Base-by-base conservation (phyloP, 306 rosid genomes). In the Lablab purpureus region DNA sequence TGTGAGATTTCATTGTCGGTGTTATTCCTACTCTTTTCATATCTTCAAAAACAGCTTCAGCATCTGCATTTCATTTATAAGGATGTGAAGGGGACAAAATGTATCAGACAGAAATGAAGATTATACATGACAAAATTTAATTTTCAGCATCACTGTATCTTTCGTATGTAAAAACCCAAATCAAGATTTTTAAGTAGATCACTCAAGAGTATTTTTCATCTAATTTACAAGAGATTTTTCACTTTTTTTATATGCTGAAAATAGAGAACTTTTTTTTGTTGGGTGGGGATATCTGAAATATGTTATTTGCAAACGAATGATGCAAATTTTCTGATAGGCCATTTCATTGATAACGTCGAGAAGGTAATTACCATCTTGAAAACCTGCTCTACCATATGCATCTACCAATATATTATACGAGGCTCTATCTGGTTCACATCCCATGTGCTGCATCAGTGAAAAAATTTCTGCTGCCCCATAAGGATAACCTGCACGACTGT, bases 361-460 rank as follows among this genome's bases (percentile, higher is more conserved):
- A 1, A 66, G 86, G 62, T 71, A 27, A 52, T 46, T 89, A 95
- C 99, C 99, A 51, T 88, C 89, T 51, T 87, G 96, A 74, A 93
- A 87, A 68, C 99, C 97, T 76, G 94, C 98, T 85, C 85, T 88
- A 60, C 99, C 99, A 64, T 93, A 95, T 56, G 99, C 98, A 87
- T 92, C 99, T 73, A 95, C 99, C 88, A 93, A 80, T 88, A 95
- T 95, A 71, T 91, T 95, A 80, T 91, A 90, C 56, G 96, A 92
- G 30, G 98, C 99, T 86, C 94, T 88, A 89, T 95, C 96, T 45
- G 99, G 97, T 89, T 95, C 99, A 89, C 98, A 93, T 51, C 98
- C 98, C 97, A 93, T 92, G 81, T 93, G 97, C 86, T 90, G 96
- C 98, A 93, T 91, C 23, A 95, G 88, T 56, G 99, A 95, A 72